Evolutionary conservation across 352 stramenopile species (phyloP).

Genomic region (Phytophthora tubulina): DNA sequence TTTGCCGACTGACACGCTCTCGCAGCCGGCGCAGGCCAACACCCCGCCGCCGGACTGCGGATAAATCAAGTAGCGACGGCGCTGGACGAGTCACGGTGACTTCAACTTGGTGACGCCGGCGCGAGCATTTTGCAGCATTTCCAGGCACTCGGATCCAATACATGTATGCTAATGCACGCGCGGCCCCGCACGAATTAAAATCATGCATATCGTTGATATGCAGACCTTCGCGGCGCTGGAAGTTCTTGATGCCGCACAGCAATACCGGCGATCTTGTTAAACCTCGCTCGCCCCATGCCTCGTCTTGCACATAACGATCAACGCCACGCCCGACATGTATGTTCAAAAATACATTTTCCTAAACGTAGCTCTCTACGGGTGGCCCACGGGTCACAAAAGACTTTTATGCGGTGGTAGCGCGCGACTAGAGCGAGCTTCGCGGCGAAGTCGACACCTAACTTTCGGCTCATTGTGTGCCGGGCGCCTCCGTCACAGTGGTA

Average conservation of each 20-base stretch:
- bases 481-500: conserved; percentile 6
- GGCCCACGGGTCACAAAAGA: neutral
- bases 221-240: neutral
- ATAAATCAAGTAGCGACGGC: conserved; percentile 3
- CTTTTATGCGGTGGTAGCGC: neutral
- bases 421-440: neutral
- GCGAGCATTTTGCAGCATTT: conserved; percentile 3
- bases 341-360: neutral
- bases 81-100: neutral
- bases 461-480: conserved; percentile 3
- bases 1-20: neutral
- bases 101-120: conserved; percentile 4
- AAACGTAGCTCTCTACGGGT: too few species aligned
- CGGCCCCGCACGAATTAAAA: conserved; percentile 1
- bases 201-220: neutral
- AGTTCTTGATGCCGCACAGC: neutral
- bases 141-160: neutral
- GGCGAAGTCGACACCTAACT: neutral
- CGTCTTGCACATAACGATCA: neutral
- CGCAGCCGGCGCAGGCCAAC: neutral
- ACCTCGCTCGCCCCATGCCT: neutral
- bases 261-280: conserved; percentile 5
- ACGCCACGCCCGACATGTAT: neutral
- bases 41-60: neutral
- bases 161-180: neutral